These are phyloP conservation scores for Skeletonema potamos DNA, from an alignment of 108 stramenopile species.

Conservation along the genomic window DNA sequence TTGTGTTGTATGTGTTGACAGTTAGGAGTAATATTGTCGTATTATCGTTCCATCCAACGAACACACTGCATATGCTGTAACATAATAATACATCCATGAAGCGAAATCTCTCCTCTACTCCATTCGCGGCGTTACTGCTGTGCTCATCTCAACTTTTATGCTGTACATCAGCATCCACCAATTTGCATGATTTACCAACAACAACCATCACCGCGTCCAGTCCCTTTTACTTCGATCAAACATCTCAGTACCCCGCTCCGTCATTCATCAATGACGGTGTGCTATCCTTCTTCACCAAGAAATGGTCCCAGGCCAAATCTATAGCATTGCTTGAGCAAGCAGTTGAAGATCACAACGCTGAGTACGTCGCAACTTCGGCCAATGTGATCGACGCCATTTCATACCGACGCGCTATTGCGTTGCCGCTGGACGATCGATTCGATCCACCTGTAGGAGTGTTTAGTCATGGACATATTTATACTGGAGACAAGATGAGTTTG, in stretches of 20 bases:
- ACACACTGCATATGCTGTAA: too few relatives aligned
- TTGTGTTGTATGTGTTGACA: too few relatives aligned
- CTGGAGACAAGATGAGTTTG: conserved; percentile 86
- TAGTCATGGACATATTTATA: conserved; percentile 80
- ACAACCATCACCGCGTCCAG: neutral
- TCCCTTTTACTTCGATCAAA: conserved; percentile 18
- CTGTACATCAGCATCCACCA: neutral
- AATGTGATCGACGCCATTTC: conserved; percentile 30
- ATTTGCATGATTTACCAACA: neutral
- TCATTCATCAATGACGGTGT: conserved; percentile 3
- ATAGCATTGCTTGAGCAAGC: conserved; percentile 72
- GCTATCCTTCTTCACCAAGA: conserved; percentile 8
- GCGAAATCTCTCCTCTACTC: neutral
- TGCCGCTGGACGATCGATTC: conserved; percentile 81
- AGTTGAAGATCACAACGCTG: conserved; percentile 87
- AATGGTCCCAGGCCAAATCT: conserved; percentile 31
- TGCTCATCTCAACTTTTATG: neutral
- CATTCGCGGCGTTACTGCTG: neutral
- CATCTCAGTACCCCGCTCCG: conserved; percentile 19
- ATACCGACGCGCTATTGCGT: conserved; percentile 64
- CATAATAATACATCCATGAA: neutral
- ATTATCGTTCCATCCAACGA: too few relatives aligned
- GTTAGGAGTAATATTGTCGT: too few relatives aligned
- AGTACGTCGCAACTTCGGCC: conserved; percentile 62
- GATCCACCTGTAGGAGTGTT: conserved; percentile 88